Evolutionary conservation across 345 rosid genomes (phyloP), one percentile per base, ranked within the genome.

Genomic region (Lepidium aucheri): DNA sequence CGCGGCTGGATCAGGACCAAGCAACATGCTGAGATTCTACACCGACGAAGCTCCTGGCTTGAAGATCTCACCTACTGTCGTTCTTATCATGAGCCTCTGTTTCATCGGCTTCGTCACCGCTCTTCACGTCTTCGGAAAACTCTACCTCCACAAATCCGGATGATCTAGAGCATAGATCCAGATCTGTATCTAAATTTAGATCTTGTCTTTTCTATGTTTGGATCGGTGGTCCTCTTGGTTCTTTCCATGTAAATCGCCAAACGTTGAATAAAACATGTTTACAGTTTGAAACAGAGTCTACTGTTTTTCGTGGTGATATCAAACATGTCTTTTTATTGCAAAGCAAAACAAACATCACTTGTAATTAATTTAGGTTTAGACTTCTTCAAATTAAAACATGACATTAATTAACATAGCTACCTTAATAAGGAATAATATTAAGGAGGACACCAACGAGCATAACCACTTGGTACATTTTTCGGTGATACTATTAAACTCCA

Each of bases 41-140:
- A 91, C 96, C 5, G 97, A 88, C 49, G 96, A 91, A n/a, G 81
- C 93, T 14, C 97, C 97, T 0, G 97, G 97, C 0, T 76, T 91
- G 63, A 91, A 86, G 88, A 91, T 91, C 81, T 85, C 96, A 22
- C 97, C 97, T 1, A 91, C 96, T 13, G 87, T 87, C 20, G 98
- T 91, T 47, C 94, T 91, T 58, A 86, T 91, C 55, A 86, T 91
- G 84, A 91, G 98, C 60, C 86, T 91, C 70, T 88, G 96, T 84
- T 91, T 91, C 89, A 91, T 91, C 76, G 98, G 90, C 46, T 91
- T 86, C 60, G 98, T 91, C 63, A 86, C 95, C 63, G 91, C 89
- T 65, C 98, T 91, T 71, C 96, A 91, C 53, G 96, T 89, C 57
- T 86, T 91, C 46, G 96, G 98, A 32, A 91, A 91, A 79, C 81